Evolutionary conservation across 2,329 filamentous ascomycete species (phyloP).

Genomic region (Hortaea werneckii): DNA sequence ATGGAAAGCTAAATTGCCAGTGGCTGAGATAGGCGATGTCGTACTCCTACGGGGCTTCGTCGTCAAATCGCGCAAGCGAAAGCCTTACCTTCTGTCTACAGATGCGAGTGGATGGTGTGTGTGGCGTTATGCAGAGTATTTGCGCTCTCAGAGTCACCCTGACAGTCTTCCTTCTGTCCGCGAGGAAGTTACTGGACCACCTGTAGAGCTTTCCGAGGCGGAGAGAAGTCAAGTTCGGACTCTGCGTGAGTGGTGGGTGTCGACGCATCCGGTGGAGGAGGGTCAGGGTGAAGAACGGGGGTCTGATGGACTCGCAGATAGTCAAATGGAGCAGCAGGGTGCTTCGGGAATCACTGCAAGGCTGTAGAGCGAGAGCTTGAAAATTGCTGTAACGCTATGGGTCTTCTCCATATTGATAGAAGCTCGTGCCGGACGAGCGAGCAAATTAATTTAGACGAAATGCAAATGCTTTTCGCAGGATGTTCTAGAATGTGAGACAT

Average conservation of each 20-base stretch:
- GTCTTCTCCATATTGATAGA: too few species aligned
- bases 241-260: conserved; percentile 32
- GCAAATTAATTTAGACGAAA: too few species aligned
- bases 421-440: too few species aligned
- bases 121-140: conserved; percentile 29
- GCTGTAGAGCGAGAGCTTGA: too few species aligned
- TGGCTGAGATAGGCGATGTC: conserved; percentile 32
- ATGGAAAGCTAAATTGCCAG: conserved; percentile 32
- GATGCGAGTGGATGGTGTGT: conserved; percentile 40
- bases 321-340: too few species aligned
- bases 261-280: not conserved
- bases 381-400: too few species aligned
- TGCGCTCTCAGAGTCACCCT: conserved; percentile 7
- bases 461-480: too few species aligned
- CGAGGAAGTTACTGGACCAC: conserved; percentile 37
- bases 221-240: conserved; percentile 33
- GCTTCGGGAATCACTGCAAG: too few species aligned
- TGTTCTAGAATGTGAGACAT: too few species aligned
- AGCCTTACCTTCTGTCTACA: conserved; percentile 29
- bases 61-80: conserved; percentile 31
- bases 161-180: conserved; percentile 11
- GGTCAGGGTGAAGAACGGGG: too few species aligned
- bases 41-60: conserved; percentile 34
- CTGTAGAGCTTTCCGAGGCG: conserved; percentile 35
- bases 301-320: too few species aligned